Evolutionary conservation across 768 basidiomycete species (phyloP), one percentile per base, ranked within the genome.

Genomic region (Lepiota brunneoincarnata): DNA sequence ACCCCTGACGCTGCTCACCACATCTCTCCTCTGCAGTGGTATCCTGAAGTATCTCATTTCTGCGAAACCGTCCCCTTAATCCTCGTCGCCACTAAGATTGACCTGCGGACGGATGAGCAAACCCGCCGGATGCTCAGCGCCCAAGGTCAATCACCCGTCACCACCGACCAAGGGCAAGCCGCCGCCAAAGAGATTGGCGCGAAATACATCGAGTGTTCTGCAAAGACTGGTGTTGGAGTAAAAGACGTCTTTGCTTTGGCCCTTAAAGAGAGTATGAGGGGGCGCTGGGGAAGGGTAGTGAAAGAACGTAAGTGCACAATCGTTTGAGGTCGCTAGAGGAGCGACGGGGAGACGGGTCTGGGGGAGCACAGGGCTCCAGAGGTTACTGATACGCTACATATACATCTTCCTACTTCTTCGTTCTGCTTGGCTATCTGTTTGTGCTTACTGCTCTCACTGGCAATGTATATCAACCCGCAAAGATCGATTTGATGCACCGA

Each of bases 121-220:
- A 92, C 93, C n/a, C 75, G 86, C 51, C 80, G 89, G 20, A 89
- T 94, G 86, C 79, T 98, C 60, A 80, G 82, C 40, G 95, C 97
- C 1, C 96, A 98, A 63, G 96, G 91, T 5, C 85, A 84, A 59
- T 72, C 75, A 18, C 91, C 97, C 4, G 82, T 99, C 58, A 83
- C 89, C 1, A 67, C 88, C 2, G 87, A 89, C 58, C 92, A 93
- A 63, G 97, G 96, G 1, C 79, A 75, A 2, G 75, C 74, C n/a
- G 88, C 96, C 21, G 96, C 96, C 21, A 84, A 84, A 63, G 91
- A 95, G 64, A 98, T 99, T 48, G 93, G 94, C 21, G 94, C 94
- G 15, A 81, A 84, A 67, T 99, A 98, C 67, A 77, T 87, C 57
- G 96, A 99, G 69, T 98, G 97, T 70, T 91, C 88, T 31, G 91